Evolutionary conservation across 106 monocot species (phyloP), one percentile per base, ranked within the genome.

Genomic region (Acorus gramineus): DNA sequence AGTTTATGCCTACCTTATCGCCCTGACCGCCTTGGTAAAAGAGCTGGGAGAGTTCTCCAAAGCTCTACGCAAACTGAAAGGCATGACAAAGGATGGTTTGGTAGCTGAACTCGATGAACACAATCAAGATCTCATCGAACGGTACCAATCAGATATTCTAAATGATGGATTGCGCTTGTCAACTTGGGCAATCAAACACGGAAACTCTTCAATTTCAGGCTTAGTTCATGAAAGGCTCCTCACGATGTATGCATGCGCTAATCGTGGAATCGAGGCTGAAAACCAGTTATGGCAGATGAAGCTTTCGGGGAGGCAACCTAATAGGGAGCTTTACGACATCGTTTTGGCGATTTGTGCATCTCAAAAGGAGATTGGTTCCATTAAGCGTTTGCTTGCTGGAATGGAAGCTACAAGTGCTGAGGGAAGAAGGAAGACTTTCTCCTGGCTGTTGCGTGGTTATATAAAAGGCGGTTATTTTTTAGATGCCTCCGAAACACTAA

Each of bases 11-110:
- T 96, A 96, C 55, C 74, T 96, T 11, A 87, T 96, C 52, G 85
- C 80, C 13, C 50, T 96, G 66, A 85, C 91, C 42, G 90, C 90
- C 69, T 73, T 96, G 69, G 90, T 91, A n/a, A 91, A 96, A 82
- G 95, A 96, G 53, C 95, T 90, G 75, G 87, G 82, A 71, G 91
- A 96, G 64, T 81, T 91, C 71, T 87, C 95, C n/a, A 96, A 91
- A 69, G 62, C 81, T 62, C 63, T 96, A 55, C 76, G 87, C 0
- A 80, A 70, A 69, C 56, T 96, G 45, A 85, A 81, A 59, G 60
- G 50, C 10, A 83, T 76, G 11, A 68, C 77, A 51, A 85, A 79
- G 58, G 56, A 71, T 3, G 82, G 81, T 58, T 56, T 58, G 9
- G 55, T 83, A 14, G 70, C 66, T 28, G 71, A 78, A 60, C 80